A percentile compares a stretch with the other conserved stretches of the same genome.
Evolutionary conservation across 1,139 yeast genomes (phyloP).

Genomic region (Yamadazyma kanchanaburiensis): DNA sequence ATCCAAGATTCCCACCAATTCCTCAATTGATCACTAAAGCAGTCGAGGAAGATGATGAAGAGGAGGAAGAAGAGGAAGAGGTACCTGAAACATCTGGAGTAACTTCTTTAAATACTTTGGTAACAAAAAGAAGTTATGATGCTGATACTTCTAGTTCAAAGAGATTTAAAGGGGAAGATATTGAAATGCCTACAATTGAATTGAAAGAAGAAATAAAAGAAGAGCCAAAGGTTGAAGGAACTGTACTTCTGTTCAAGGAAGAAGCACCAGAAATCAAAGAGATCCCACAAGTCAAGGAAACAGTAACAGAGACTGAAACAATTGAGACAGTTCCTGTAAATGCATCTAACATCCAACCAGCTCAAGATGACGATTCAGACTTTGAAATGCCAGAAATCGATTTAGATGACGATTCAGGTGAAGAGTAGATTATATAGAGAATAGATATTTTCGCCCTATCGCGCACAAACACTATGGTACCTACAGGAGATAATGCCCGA

Average conservation of each 20-base stretch:
- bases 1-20: conserved; percentile 76
- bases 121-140: background rate
- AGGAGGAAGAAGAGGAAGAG: conserved; percentile 15
- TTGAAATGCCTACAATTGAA: conserved; percentile 1
- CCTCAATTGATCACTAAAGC: conserved; percentile 30
- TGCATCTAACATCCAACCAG: background rate
- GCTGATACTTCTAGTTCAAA: background rate
- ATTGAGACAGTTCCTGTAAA: background rate
- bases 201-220: conserved; percentile 3
- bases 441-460: background rate
- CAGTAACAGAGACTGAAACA: background rate
- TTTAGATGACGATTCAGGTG: conserved; percentile 32
- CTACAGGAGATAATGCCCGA: too few relatives aligned
- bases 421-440: conserved; percentile 11
- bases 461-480: conserved; percentile 1
- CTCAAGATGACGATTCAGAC: conserved; percentile 37
- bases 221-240: conserved; percentile 6
- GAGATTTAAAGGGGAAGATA: background rate
- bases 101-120: too few relatives aligned
- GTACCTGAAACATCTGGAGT: background rate
- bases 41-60: conserved; percentile 10
- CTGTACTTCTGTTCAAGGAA: conserved; percentile 9
- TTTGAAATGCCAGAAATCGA: conserved; percentile 60
- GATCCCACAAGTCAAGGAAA: too few relatives aligned
- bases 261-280: background rate